Percentiles rank a stretch among this genome's conserved stretches.
Conservation (phyloP, 2,329 filamentous ascomycete genomes). For the Plenodomus tracheiphilus region DNA sequence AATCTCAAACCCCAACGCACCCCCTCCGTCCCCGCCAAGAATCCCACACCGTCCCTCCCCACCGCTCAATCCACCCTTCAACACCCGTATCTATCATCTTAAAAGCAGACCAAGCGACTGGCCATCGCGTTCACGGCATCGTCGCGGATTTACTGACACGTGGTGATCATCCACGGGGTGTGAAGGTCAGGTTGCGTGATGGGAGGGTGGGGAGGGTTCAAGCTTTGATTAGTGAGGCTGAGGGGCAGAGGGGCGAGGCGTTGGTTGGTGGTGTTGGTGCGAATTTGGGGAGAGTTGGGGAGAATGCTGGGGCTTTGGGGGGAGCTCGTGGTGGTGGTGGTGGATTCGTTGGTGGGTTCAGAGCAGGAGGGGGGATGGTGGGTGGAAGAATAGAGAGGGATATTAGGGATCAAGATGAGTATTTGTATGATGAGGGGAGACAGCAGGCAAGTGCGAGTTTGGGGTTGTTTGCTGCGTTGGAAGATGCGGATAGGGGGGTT, state of each 20-base stretch:
- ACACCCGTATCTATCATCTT: slow-evolving; percentile 72
- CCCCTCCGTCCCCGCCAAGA: slow-evolving; percentile 7
- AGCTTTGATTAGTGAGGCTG: slow-evolving; percentile 50
- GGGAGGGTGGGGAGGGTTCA: slow-evolving; percentile 77
- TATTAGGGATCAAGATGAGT: slow-evolving; percentile 34
- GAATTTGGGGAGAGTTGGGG: slow-evolving; percentile 32
- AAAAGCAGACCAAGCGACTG: slow-evolving; percentile 76
- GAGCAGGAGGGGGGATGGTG: slow-evolving; percentile 8
- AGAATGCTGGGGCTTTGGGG: slow-evolving; percentile 11
- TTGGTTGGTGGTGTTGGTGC: slow-evolving; percentile 27
- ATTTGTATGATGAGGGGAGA: slow-evolving; percentile 32
- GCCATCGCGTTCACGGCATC: slow-evolving; percentile 67
- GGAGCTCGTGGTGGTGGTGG: no score
- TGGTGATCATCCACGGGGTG: slow-evolving; percentile 75
- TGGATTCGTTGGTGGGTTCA: background rate
- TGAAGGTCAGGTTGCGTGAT: slow-evolving; percentile 74
- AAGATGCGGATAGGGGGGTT: slow-evolving; percentile 30
- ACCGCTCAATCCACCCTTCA: slow-evolving; percentile 56
- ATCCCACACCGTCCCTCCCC: slow-evolving; percentile 25
- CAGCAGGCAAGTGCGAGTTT: slow-evolving; percentile 5
- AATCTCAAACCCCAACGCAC: background rate
- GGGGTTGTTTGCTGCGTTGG: slow-evolving; percentile 28
- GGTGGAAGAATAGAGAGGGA: slow-evolving; percentile 30
- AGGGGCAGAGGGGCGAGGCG: slow-evolving; percentile 28
- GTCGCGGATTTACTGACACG: slow-evolving; percentile 71